Percentiles rank a stretch among this genome's conserved stretches.
phyloP scores from a whole-genome alignment of 495 filamentous ascomycete genomes.

The Daldinia childiae region DNA sequence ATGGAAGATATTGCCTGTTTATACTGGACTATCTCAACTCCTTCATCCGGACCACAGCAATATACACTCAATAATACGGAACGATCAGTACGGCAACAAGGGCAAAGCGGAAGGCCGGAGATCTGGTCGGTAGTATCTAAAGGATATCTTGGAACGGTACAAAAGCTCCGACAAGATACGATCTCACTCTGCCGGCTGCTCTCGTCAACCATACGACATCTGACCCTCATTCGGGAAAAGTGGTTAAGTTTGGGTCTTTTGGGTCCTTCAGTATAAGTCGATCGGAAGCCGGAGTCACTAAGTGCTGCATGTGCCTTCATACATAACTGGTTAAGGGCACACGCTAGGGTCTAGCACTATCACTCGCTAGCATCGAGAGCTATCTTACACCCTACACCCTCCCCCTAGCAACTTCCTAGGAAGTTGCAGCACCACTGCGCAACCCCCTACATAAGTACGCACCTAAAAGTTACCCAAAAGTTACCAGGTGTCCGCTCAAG shows the following conservation, averaged over 20 bases:
- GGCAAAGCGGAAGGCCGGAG: conserved; percentile 13
- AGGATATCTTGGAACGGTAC: conserved; percentile 35
- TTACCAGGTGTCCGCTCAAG: conserved; percentile 28
- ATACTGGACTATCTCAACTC: conserved; percentile 35
- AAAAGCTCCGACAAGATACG: conserved; percentile 36
- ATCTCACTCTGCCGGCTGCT: conserved; percentile 34
- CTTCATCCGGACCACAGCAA: conserved; percentile 2
- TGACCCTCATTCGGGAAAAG: conserved; percentile 26
- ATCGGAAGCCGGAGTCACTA: conserved; percentile 37
- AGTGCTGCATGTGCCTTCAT: conserved; percentile 23
- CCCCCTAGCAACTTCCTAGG: conserved; percentile 3
- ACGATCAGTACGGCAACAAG: conserved; percentile 14
- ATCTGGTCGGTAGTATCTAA: conserved; percentile 26
- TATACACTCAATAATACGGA: conserved; percentile 1
- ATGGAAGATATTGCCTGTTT: conserved; percentile 29
- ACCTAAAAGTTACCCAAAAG: conserved; percentile 7
- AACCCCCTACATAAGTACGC: conserved; percentile 10
- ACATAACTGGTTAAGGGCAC: conserved; percentile 31
- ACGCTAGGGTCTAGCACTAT: conserved; percentile 11
- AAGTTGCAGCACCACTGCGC: neutral
- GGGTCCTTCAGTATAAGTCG: conserved; percentile 27
- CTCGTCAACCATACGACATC: conserved; percentile 29
- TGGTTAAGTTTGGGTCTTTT: conserved; percentile 1
- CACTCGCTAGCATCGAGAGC: conserved; percentile 1
- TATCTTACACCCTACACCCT: conserved; percentile 5